Evolutionary conservation across 176 grass and related monocot genomes (phyloP).

Genomic region (Aegilops tauschii): DNA sequence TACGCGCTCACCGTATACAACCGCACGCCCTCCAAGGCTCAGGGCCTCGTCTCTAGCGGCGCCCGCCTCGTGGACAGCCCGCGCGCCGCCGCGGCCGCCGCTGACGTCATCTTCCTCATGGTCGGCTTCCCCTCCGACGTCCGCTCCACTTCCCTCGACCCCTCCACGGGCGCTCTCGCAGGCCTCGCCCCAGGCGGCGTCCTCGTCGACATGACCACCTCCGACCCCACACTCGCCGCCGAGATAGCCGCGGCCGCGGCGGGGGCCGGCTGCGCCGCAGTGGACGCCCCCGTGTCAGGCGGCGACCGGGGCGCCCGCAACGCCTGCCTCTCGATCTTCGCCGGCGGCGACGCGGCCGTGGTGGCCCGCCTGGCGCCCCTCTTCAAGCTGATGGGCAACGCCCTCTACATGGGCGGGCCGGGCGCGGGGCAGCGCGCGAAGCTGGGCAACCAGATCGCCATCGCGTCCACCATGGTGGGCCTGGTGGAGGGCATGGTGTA

Average conservation of each 20-base stretch:
- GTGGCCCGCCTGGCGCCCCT: slow-evolving; percentile 59
- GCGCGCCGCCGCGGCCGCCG: slow-evolving; percentile 42
- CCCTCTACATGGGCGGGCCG: slow-evolving; percentile 74
- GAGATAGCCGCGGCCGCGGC: slow-evolving; percentile 58
- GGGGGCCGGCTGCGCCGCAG: slow-evolving; percentile 32
- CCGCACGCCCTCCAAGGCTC: slow-evolving; percentile 68
- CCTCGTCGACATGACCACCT: slow-evolving; percentile 95
- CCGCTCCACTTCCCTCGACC: slow-evolving; percentile 64
- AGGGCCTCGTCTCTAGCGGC: slow-evolving; percentile 56
- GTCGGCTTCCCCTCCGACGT: slow-evolving; percentile 89
- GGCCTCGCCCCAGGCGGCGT: slow-evolving; percentile 66
- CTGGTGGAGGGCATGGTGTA: slow-evolving; percentile 93
- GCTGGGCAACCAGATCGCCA: slow-evolving; percentile 92
- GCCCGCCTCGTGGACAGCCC: slow-evolving; percentile 50
- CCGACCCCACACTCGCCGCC: slow-evolving; percentile 70
- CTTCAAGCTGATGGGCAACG: slow-evolving; percentile 84
- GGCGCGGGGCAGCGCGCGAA: slow-evolving; percentile 82
- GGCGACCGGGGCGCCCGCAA: slow-evolving; percentile 78
- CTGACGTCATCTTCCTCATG: slow-evolving; percentile 96
- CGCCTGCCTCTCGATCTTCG: slow-evolving; percentile 80
- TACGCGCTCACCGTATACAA: slow-evolving; percentile 85
- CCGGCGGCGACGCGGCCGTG: slow-evolving; percentile 56
- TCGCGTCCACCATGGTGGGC: slow-evolving; percentile 96
- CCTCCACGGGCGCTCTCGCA: slow-evolving; percentile 52
- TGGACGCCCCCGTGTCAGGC: slow-evolving; percentile 82